A percentile compares a stretch with the other conserved stretches of the same genome.
phyloP scores from a whole-genome alignment of 2,329 filamentous ascomycete genomes.

The Exophiala sp. region DNA sequence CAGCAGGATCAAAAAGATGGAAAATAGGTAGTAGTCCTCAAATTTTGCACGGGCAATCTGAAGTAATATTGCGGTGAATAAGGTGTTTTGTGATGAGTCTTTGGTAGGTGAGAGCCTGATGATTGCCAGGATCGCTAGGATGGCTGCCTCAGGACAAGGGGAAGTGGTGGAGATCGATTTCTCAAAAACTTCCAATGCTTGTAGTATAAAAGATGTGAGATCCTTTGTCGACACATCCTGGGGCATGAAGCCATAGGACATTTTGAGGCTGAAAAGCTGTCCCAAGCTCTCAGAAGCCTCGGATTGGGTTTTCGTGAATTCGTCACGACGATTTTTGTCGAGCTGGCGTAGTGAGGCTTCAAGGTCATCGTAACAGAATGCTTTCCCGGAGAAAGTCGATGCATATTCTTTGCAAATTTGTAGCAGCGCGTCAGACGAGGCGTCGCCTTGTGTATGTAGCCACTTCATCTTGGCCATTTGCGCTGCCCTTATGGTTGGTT shows the following conservation, averaged over 20 bases:
- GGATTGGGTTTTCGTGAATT: slow-evolving; percentile 32
- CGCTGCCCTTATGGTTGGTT: slow-evolving; percentile 13
- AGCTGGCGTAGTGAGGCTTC: slow-evolving; percentile 25
- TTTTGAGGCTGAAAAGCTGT: slow-evolving; percentile 19
- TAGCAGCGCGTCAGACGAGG: slow-evolving; percentile 34
- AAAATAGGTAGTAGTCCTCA: slow-evolving; percentile 46
- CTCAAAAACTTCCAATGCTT: slow-evolving; percentile 16
- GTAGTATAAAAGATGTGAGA: slow-evolving; percentile 13
- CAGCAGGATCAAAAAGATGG: slow-evolving; percentile 43
- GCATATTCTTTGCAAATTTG: slow-evolving; percentile 40
- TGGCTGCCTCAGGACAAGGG: slow-evolving; percentile 20
- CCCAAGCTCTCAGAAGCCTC: slow-evolving; percentile 25
- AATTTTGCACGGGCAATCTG: slow-evolving; percentile 33
- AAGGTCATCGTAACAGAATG: slow-evolving; percentile 46
- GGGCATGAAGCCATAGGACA: slow-evolving; percentile 16
- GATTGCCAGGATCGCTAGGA: slow-evolving; percentile 23
- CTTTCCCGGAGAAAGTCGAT: slow-evolving; percentile 39
- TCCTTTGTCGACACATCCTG: not conserved
- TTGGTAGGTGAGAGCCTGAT: slow-evolving; percentile 8
- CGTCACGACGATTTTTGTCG: slow-evolving; percentile 12
- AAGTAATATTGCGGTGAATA: slow-evolving; percentile 22
- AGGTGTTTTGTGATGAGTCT: not conserved
- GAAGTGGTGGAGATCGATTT: slow-evolving; percentile 3
- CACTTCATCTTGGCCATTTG: slow-evolving; percentile 18
- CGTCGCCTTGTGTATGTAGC: slow-evolving; percentile 30